Percentiles rank a stretch among this genome's conserved stretches.
phyloP scores from a whole-genome alignment of 306 rosid genomes.

The Dalbergia cochinchinensis region DNA sequence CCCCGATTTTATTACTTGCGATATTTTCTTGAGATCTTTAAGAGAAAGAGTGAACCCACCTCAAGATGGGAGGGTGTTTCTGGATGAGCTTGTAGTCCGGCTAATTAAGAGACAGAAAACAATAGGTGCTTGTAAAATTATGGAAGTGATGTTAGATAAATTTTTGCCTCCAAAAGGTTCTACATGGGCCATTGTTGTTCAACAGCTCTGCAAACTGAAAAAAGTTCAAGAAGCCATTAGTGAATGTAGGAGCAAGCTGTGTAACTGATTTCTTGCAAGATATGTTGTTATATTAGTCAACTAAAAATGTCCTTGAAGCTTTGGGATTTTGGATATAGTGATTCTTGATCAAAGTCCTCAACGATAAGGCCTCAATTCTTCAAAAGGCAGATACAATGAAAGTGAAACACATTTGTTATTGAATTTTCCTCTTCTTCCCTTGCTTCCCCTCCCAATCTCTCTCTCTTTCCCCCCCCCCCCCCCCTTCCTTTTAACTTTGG shows the following conservation, averaged over 20 bases:
- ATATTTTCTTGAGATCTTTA: conserved; percentile 76
- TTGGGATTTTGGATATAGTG: conserved; percentile 1
- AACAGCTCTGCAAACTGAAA: conserved; percentile 68
- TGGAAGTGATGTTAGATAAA: conserved; percentile 77
- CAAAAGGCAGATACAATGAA: conserved; percentile 9
- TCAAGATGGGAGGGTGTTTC: conserved; percentile 86
- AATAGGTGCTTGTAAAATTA: conserved; percentile 65
- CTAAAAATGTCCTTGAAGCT: conserved; percentile 19
- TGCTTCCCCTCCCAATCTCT: no score
- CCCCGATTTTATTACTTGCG: conserved; percentile 80
- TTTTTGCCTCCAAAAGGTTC: conserved; percentile 73
- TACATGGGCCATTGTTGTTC: conserved; percentile 79
- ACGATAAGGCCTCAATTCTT: conserved; percentile 22
- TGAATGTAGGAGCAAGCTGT: conserved; percentile 72
- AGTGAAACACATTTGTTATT: neutral
- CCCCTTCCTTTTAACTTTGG: no score
- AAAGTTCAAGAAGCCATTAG: conserved; percentile 59
- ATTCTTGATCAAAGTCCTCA: conserved; percentile 23
- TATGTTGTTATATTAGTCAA: conserved; percentile 2
- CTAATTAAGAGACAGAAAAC: conserved; percentile 69
- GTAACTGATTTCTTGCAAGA: conserved; percentile 52
- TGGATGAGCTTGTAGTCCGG: conserved; percentile 85
- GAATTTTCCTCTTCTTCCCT: neutral
- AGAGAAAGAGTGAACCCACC: conserved; percentile 73
- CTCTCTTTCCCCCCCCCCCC: no score